Conservation (phyloP, 2,329 filamentous ascomycete genomes). For the Exophiala mesophila region DNA sequence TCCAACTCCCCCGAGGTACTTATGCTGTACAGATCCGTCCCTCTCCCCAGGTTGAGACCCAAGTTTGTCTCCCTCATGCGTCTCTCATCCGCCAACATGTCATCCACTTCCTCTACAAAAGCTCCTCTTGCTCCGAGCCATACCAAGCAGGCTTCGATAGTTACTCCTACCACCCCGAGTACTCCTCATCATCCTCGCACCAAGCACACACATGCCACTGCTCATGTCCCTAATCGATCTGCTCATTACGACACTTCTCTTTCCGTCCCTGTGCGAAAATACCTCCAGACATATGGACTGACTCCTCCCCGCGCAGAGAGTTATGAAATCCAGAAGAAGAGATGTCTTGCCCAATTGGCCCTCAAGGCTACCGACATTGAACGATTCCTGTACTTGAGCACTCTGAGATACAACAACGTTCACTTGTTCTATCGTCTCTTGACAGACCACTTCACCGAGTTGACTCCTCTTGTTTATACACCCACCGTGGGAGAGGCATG, state of each 20-base stretch:
- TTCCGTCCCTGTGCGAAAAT: constrained; percentile 47
- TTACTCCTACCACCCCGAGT: constrained; percentile 7
- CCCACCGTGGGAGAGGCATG: constrained; percentile 80
- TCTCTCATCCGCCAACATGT: constrained; percentile 17
- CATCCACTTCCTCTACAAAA: constrained; percentile 9
- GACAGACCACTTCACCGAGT: constrained; percentile 44
- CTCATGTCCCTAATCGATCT: constrained; percentile 24
- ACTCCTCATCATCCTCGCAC: constrained; percentile 10
- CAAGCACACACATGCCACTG: constrained; percentile 21
- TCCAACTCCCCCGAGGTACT: no score
- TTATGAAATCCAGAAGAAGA: constrained; percentile 46
- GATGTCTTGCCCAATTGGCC: constrained; percentile 46
- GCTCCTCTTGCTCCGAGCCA: constrained; percentile 12
- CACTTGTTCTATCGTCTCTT: constrained; percentile 50
- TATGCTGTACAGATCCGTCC: constrained; percentile 23
- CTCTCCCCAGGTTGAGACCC: constrained; percentile 12
- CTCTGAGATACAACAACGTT: constrained; percentile 48
- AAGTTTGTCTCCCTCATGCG: constrained; percentile 8
- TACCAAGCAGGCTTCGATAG: constrained; percentile 8
- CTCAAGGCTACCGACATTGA: constrained; percentile 45
- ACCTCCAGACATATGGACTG: constrained; percentile 48
- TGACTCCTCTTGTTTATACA: constrained; percentile 49
- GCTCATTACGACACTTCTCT: constrained; percentile 47
- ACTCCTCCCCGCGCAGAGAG: constrained; percentile 46
- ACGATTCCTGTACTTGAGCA: constrained; percentile 48